Base-by-base conservation (phyloP, 805 yeast species). In the Candida arabinofermentans region DNA sequence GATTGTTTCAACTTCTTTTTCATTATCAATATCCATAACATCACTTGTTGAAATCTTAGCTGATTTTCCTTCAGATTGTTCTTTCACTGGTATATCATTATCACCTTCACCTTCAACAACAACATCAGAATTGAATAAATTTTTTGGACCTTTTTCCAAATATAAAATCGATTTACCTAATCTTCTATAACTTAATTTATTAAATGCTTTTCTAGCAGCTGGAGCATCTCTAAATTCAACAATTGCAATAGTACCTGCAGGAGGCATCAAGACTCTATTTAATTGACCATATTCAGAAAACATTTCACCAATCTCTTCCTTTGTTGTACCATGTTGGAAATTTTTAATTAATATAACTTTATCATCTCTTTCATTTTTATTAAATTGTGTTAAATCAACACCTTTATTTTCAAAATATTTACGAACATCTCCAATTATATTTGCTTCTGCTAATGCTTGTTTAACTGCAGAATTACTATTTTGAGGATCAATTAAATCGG, bases 371-470 rank as follows among this genome's bases (percentile, higher is more conserved):
- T 84, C 90, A 45, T 68, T 72, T 46, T 74, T 72, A 46, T 72
- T 70, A 58, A 93, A 91, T 27, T 79, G 74, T 2, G 83, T 71
- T 46, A 93, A 67, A 67, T 91, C 96, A 33, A 93, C 86, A 27
- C 96, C 95, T 58, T 83, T 83, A 19, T 70, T 64, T 61, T 88
- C 96, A 62, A 93, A 93, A 64, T 81, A 93, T 52, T 79, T 78
- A 57, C 96, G 77, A 10, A 93, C 96, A 62, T 84, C 93, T 34
- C 90, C 93, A 55, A 93, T 82, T 14, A 90, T 96, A 57, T 89
- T 93, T 2, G 97, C 95, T 67, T 93, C 99, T 0, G 99, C 98
- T 48, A 93, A 74, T 0, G 99, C 98, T 64, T 90, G 98, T 59
- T 90, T 87, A 12, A 93, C 98, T 1, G 96, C 97, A 39, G 96